These are phyloP conservation scores for Aspergillus ruber DNA, from an alignment of 2,329 filamentous ascomycete genomes.

Conservation along the genomic window DNA sequence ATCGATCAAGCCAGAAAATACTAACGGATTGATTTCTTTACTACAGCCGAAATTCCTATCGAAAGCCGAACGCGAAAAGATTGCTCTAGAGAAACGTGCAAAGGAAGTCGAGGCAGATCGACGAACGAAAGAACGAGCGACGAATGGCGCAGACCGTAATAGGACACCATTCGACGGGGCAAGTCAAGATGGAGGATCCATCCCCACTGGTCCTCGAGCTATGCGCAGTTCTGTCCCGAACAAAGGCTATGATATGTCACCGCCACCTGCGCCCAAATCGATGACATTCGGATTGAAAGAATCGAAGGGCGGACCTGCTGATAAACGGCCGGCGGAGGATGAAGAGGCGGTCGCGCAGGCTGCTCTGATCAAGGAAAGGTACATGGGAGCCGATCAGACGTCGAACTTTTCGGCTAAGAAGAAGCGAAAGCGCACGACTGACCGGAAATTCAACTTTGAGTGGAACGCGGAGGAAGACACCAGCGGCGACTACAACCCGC, in stretches of 20 bases:
- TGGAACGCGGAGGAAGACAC: conserved; percentile 97
- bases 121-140: conserved; percentile 38
- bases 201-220: conserved; percentile 67
- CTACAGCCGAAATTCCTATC: conserved; percentile 71
- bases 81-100: conserved; percentile 69
- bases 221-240: conserved; percentile 50
- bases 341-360: conserved; percentile 63
- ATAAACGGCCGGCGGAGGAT: conserved; percentile 43
- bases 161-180: conserved; percentile 15
- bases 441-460: conserved; percentile 98
- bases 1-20: background rate
- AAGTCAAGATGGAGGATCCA: conserved; percentile 24
- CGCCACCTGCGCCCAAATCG: conserved; percentile 39
- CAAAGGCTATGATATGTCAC: conserved; percentile 48
- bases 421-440: conserved; percentile 85
- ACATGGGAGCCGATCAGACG: conserved; percentile 86
- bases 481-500: conserved; percentile 70
- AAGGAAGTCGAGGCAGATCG: conserved; percentile 63
- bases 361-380: conserved; percentile 68
- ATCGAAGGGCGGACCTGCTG: conserved; percentile 25
- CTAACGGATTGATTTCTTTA: conserved; percentile 14
- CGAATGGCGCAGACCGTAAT: conserved; percentile 21
- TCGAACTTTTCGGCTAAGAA: conserved; percentile 92
- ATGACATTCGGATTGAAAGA: conserved; percentile 21
- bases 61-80: conserved; percentile 71